phyloP scores from a whole-genome alignment of 257 asterid genomes.

The Nicotiana tabacum region DNA sequence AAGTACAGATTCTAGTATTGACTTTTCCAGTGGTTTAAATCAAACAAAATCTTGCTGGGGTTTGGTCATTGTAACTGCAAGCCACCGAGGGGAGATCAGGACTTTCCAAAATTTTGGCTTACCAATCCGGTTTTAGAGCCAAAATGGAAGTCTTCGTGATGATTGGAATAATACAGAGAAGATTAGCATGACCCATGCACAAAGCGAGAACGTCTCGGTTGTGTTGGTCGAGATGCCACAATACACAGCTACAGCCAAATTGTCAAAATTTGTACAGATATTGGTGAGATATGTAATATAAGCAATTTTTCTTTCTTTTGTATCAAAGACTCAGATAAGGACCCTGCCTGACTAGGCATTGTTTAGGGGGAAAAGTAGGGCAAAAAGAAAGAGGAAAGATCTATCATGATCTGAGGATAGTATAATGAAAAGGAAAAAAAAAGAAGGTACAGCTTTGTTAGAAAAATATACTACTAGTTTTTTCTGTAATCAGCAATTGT shows the following conservation, averaged over 20 bases:
- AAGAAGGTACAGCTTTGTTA: background rate
- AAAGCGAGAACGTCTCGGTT: too few relatives aligned
- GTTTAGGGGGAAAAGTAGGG: background rate
- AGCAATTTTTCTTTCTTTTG: background rate
- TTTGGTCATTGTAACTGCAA: slow-evolving; percentile 26
- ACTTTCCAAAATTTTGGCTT: slow-evolving; percentile 27
- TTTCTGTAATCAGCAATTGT: slow-evolving; percentile 15
- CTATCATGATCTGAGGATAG: background rate
- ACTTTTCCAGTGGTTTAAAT: slow-evolving; percentile 4
- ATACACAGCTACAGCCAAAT: slow-evolving; percentile 3
- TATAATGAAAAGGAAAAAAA: background rate
- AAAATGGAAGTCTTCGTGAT: background rate
- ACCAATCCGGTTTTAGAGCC: slow-evolving; percentile 19
- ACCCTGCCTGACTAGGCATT: slow-evolving; percentile 8
- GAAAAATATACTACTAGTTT: slow-evolving; percentile 1
- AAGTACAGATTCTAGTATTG: slow-evolving; percentile 12
- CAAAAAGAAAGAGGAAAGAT: background rate
- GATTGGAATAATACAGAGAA: too few relatives aligned
- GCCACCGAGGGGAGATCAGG: slow-evolving; percentile 22
- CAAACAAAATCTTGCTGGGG: slow-evolving; percentile 19
- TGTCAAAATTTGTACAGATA: slow-evolving; percentile 12
- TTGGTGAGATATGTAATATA: slow-evolving; percentile 10
- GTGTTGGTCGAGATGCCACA: background rate
- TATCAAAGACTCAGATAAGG: slow-evolving; percentile 5
- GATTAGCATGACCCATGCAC: too few relatives aligned